phyloP scores from a whole-genome alignment of 352 stramenopile species.

The Phytophthora pluvialis region DNA sequence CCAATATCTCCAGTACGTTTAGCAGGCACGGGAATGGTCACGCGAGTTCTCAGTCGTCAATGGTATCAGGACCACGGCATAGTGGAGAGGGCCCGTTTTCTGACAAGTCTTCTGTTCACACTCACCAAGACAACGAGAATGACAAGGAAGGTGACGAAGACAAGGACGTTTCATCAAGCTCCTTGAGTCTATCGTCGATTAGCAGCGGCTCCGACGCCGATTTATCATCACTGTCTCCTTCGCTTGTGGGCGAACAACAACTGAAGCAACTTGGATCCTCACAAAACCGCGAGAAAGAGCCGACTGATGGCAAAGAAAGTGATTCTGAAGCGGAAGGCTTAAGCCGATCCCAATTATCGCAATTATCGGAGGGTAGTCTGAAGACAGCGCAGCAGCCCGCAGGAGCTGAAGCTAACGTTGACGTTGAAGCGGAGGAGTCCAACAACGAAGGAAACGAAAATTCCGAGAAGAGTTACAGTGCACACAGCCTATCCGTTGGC shows the following conservation, averaged over 20 bases:
- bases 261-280: conserved; percentile 14
- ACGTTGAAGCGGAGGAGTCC: conserved; percentile 8
- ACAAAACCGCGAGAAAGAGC: not conserved
- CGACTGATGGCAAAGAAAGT: not conserved
- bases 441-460: conserved; percentile 4
- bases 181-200: conserved; percentile 68
- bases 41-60: conserved; percentile 30
- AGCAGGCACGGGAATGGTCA: conserved; percentile 25
- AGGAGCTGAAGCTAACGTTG: conserved; percentile 7
- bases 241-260: conserved; percentile 38
- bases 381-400: not conserved
- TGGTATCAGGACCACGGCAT: conserved; percentile 19
- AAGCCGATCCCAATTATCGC: conserved; percentile 6
- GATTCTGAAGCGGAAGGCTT: conserved; percentile 11
- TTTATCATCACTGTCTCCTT: conserved; percentile 73
- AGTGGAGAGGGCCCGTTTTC: conserved; percentile 12
- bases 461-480: conserved; percentile 1
- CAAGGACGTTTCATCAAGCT: conserved; percentile 49
- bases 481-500: conserved; percentile 21
- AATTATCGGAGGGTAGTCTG: conserved; percentile 6
- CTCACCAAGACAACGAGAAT: conserved; percentile 11
- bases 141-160: conserved; percentile 11
- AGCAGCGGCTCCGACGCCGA: conserved; percentile 55
- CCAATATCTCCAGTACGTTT: conserved; percentile 31
- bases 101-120: conserved; percentile 19